phyloP scores from a whole-genome alignment of 495 filamentous ascomycete genomes.

The Podospora australis region DNA sequence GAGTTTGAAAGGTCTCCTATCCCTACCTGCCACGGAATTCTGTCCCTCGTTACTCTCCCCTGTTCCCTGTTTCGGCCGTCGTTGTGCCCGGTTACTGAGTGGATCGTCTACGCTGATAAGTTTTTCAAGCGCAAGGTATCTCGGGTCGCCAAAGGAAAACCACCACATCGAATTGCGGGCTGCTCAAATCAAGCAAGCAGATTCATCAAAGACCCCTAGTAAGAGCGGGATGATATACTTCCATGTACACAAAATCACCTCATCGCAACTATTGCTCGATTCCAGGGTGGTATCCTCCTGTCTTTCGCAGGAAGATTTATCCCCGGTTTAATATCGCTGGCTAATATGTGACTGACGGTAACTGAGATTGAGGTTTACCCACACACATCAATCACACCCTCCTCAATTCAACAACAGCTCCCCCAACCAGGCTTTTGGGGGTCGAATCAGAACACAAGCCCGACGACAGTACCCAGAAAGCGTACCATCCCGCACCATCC shows the following conservation, averaged over 20 bases:
- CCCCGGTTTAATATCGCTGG: constrained; percentile 19
- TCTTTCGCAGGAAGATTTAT: background rate
- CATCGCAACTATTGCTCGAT: too few species aligned
- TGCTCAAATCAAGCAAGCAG: background rate
- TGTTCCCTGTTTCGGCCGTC: constrained; percentile 9
- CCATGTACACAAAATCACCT: constrained; percentile 12
- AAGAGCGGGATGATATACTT: constrained; percentile 11
- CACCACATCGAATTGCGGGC: background rate
- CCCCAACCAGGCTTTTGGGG: constrained; percentile 24
- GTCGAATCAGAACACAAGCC: constrained; percentile 6
- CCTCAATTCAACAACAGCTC: too few species aligned
- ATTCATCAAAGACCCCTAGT: background rate
- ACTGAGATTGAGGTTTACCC: constrained; percentile 11
- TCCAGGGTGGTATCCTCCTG: background rate
- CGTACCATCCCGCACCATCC: constrained; percentile 18
- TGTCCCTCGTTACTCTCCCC: too few species aligned
- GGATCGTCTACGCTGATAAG: constrained; percentile 1
- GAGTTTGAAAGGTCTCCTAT: background rate
- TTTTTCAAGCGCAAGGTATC: background rate
- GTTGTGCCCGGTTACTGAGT: constrained; percentile 13
- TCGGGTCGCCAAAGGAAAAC: constrained; percentile 9
- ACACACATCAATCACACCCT: background rate
- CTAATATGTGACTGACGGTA: constrained; percentile 18
- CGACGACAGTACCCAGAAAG: constrained; percentile 1
- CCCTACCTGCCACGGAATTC: background rate